Evolutionary conservation across 768 basidiomycete species (phyloP), one percentile per base, ranked within the genome.

Genomic region (Kwoniella sp.): DNA sequence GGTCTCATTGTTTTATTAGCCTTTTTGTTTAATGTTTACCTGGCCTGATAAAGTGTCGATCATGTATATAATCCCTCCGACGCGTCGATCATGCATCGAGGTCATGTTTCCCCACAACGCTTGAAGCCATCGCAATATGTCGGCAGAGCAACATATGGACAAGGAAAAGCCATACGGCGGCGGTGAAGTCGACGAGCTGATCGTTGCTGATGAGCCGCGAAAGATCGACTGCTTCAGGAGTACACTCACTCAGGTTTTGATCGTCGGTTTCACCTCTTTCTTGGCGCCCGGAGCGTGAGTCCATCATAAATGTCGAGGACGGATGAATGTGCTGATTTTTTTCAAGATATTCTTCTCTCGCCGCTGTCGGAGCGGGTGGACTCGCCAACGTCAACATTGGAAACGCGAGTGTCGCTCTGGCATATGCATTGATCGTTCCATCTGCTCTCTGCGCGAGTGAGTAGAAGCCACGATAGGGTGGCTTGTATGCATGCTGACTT

Each of bases 281-380:
- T 40, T 59, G 2, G 63, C 63, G 5, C 63, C 63, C 12, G 63
- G 63, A 27, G 51, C 55, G 52, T 53, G 19, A 53, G 52, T 53
- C 15, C 2, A 10, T 12, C 29, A 12, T 24, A 7, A 5, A 19
- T 24, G 6, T 48, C 7, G 15, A 24, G 27, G 1, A 19, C 26
- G 6, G 12, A 25, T 12, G 27, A 21, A 21, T 21, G 12, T 17
- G 22, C 25, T 29, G n/a, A 33, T 30, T 4, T 30, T 19, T 3
- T 33, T 33, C n/a, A 19, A 53, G 52, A 30, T 64, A 53, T 17
- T 30, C 56, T 12, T 60, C 63, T 5, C 53, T 64, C 33, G 37
- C 56, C n/a, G 27, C 63, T 6, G 48, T 50, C 3, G 63, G 63
- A 37, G 63, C 63, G 25, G 63, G 63, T 49, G 63, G 63, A 8